A percentile compares a stretch with the other conserved stretches of the same genome.
These are phyloP conservation scores for Leavenworthia alabamica DNA, from an alignment of 345 rosid genomes.

Conservation along the genomic window DNA sequence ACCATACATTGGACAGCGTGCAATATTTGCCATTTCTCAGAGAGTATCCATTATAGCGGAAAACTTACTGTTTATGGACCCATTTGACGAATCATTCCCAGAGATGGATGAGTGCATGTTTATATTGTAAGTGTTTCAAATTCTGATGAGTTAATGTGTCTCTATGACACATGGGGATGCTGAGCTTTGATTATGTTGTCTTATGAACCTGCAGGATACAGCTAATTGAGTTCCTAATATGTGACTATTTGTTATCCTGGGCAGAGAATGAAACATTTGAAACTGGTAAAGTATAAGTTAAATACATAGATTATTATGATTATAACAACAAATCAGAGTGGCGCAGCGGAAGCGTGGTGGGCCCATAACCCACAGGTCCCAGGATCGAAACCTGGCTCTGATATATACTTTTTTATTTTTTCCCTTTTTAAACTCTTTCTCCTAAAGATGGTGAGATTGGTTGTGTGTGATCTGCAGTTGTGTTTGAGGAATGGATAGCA, in stretches of 20 bases:
- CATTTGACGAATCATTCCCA: slow-evolving; percentile 68
- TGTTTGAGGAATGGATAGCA: slow-evolving; percentile 68
- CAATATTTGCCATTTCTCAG: slow-evolving; percentile 55
- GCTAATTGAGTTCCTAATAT: slow-evolving; percentile 64
- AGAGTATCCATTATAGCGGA: slow-evolving; percentile 58
- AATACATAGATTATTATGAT: not conserved
- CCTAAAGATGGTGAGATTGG: not conserved
- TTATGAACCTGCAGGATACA: slow-evolving; percentile 58
- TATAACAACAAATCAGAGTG: slow-evolving; percentile 36
- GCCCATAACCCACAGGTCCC: slow-evolving; percentile 66
- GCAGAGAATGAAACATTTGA: slow-evolving; percentile 45
- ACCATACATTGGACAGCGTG: slow-evolving; percentile 67
- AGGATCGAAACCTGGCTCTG: slow-evolving; percentile 73
- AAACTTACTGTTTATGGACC: slow-evolving; percentile 60
- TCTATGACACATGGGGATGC: not conserved
- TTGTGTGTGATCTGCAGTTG: slow-evolving; percentile 38
- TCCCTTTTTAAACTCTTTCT: not conserved
- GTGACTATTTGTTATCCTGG: slow-evolving; percentile 66
- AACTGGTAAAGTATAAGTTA: slow-evolving; percentile 33
- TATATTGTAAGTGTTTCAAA: slow-evolving; percentile 46
- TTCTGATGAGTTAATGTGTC: not conserved
- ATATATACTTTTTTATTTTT: not conserved
- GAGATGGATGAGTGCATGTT: slow-evolving; percentile 58
- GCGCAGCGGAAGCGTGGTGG: slow-evolving; percentile 71
- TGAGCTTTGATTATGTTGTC: not conserved